Evolutionary conservation across 1,284 basidiomycete species (phyloP), one percentile per base, ranked within the genome.

Genomic region (Sporisorium reilianum): DNA sequence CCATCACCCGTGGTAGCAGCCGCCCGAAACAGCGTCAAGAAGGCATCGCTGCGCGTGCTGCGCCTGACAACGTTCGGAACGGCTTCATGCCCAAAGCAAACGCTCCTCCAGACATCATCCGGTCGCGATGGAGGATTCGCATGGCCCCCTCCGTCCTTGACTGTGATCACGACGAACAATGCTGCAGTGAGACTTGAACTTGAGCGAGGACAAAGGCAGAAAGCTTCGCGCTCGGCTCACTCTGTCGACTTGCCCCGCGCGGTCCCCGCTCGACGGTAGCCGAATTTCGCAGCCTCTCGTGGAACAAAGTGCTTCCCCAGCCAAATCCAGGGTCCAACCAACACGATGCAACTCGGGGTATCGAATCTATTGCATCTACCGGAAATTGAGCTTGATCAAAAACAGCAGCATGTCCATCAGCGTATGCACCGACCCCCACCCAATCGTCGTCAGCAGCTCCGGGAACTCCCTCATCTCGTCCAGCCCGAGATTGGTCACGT

Each of bases 401-500:
- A 87, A 88, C 46, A 89, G 78, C 23, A 89, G 85, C 77, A 89
- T 88, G 77, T 88, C 88, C 85, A 87, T 88, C 8, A 88, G 85
- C 16, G 88, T 88, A 77, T 89, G 88, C 1, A 88, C 85, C 1
- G 85, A 85, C 2, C 87, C 87, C 87, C 87, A 88, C 9, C 87
- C 86, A 77, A 83, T 75, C 16, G 84, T 82, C 3, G 84, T 72
- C 36, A 86, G 66, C 20, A 86, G 60, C 34, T 86, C 85, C 7
- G 88, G 88, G 66, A 88, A 88, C 54, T 87, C 86, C 40, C 87
- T 83, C 85, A 89, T 87, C 77, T 88, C 87, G 67, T 88, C 87
- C 20, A 89, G 72, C 0, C 88, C 88, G 26, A 85, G 60, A 38
- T 87, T 86, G 0, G 87, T 87, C 36, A 89, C 87, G 65, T 89